Evolutionary conservation across 2,329 filamentous ascomycete genomes (phyloP), one percentile per base, ranked within the genome.

Genomic region (Eurotiales sp.): DNA sequence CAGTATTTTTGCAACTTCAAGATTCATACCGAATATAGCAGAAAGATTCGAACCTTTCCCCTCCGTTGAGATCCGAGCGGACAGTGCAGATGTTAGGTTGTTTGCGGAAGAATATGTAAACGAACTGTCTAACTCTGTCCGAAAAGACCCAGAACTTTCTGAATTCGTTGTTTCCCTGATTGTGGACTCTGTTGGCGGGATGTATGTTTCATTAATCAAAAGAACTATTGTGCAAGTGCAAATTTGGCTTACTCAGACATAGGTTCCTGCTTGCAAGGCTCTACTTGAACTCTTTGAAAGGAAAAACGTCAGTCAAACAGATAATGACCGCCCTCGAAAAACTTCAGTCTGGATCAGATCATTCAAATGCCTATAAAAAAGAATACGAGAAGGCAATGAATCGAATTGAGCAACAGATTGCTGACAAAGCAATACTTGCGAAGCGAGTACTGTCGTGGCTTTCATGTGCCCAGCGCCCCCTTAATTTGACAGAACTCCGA

Each of bases 341-440:
- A 0, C 55, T 77, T 0, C 55, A 61, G 0, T 64, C 34, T 12
- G 67, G 66, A 8, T 58, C 60, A n/a, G n/a, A n/a, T n/a, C n/a
- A n/a, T n/a, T n/a, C n/a, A 4, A 48, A 60, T 12, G 64, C 61
- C 3, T 70, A 73, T n/a, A 59, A 73, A 15, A 6, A 56, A 8
- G 69, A 70, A 0, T 81, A 81, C 40, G 52, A 65, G 0, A 53
- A 70, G 0, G 68, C 71, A 0, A 72, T 79, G 61, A 30, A 70
- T 2, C 61, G 76, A 17, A 77, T 80, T 21, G 45, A 69, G 14
- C 52, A 57, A 0, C 76, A 80, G 40, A 10, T 57, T 0, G 1
- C 45, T 1, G 68, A 65, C 3, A 54, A 65, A 7, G 27, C 36
- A 17, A 50, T 66, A 0, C 61, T 76, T 30, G 76, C 77, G 0